These are phyloP conservation scores for Phytopythium vexans DNA, from an alignment of 352 stramenopile species.

Conservation along the genomic window DNA sequence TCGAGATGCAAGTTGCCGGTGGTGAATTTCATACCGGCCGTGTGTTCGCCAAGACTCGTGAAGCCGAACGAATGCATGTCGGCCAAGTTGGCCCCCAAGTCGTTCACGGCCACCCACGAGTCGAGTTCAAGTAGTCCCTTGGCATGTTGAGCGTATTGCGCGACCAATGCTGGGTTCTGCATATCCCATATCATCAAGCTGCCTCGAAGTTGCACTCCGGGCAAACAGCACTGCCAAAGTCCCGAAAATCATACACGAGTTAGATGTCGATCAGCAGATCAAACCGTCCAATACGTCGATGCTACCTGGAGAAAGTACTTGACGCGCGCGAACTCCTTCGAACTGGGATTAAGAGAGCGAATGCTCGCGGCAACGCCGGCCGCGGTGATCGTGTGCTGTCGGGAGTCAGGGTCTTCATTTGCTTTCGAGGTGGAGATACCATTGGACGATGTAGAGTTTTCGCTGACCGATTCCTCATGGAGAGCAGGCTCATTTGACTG, in stretches of 20 bases:
- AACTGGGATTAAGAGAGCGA: conserved; percentile 31
- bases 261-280: too few species aligned
- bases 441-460: too few species aligned
- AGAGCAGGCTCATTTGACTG: conserved; percentile 9
- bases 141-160: conserved; percentile 52
- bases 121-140: conserved; percentile 61
- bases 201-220: conserved; percentile 47
- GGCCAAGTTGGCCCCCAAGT: conserved; percentile 54
- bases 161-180: conserved; percentile 48
- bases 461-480: too few species aligned
- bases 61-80: conserved; percentile 55
- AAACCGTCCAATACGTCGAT: too few species aligned
- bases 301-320: conserved; percentile 61
- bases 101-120: conserved; percentile 70
- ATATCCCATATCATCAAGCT: conserved; percentile 73
- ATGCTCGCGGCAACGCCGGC: conserved; percentile 42
- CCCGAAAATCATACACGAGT: not conserved
- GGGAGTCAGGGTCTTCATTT: conserved; percentile 13
- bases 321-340: conserved; percentile 58
- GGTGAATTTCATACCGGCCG: conserved; percentile 64
- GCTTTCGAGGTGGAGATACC: too few species aligned
- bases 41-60: conserved; percentile 36
- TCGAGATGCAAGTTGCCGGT: conserved; percentile 48
- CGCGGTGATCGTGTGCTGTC: conserved; percentile 24
- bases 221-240: conserved; percentile 42